Conservation (phyloP, 257 asterid species). For the Misopates orontium region DNA sequence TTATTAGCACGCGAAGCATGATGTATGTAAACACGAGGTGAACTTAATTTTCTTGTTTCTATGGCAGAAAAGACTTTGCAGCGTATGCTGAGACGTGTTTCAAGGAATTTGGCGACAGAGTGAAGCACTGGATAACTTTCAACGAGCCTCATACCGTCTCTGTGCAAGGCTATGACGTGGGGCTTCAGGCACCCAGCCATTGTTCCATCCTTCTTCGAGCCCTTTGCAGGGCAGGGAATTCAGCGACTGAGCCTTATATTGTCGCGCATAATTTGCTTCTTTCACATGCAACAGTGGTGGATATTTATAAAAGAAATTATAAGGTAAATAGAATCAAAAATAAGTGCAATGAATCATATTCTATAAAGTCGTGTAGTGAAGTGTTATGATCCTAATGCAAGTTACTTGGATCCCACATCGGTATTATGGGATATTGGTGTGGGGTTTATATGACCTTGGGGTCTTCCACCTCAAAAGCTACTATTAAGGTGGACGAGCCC, state of each 20-base stretch:
- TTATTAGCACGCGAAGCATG: not conserved
- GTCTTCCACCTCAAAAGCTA: no score
- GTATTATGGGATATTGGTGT: no score
- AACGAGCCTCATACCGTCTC: constrained; percentile 84
- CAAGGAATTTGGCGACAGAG: constrained; percentile 75
- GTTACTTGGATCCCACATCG: no score
- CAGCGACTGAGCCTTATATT: constrained; percentile 76
- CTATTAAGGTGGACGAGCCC: no score
- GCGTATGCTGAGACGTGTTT: constrained; percentile 80
- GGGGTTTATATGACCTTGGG: not conserved
- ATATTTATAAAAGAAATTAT: constrained; percentile 59
- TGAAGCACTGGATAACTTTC: constrained; percentile 92
- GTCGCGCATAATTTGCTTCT: constrained; percentile 73
- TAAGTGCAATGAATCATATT: not conserved
- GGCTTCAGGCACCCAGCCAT: constrained; percentile 73
- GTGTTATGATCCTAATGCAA: no score
- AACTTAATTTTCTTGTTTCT: not conserved
- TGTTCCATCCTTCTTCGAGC: constrained; percentile 60
- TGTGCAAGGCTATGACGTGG: constrained; percentile 73
- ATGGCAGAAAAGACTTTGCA: constrained; percentile 64
- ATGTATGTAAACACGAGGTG: not conserved
- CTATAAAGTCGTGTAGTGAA: no score
- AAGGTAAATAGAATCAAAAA: constrained; percentile 41
- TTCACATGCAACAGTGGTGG: constrained; percentile 58
- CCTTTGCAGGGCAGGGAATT: constrained; percentile 74